A percentile compares a stretch with the other conserved stretches of the same genome.
Evolutionary conservation across 768 basidiomycete species (phyloP).

Genomic region (Boletus reticulatus): DNA sequence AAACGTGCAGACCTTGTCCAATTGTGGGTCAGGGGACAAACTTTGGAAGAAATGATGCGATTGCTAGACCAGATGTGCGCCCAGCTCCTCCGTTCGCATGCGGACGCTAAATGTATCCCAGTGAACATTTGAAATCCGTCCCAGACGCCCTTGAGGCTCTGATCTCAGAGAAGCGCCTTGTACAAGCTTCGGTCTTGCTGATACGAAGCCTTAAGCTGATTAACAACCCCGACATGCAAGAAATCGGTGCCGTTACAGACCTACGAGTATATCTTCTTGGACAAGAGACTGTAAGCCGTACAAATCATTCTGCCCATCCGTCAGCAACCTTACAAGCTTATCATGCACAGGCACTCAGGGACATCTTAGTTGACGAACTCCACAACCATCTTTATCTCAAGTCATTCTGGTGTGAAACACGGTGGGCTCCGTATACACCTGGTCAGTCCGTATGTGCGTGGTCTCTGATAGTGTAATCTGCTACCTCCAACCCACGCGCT

Average conservation of each 20-base stretch:
- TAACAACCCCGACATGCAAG: constrained; percentile 88
- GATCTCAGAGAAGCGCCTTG: constrained; percentile 92
- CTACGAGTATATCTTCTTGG: constrained; percentile 76
- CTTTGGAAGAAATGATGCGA: constrained; percentile 92
- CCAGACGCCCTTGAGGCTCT: constrained; percentile 91
- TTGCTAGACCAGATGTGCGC: constrained; percentile 93
- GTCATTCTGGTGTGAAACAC: constrained; percentile 91
- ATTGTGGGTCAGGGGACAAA: constrained; percentile 85
- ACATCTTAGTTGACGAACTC: constrained; percentile 92
- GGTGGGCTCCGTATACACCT: constrained; percentile 83
- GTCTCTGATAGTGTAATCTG: background rate
- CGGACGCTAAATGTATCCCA: constrained; percentile 33
- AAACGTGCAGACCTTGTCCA: constrained; percentile 89
- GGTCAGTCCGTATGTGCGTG: constrained; percentile 74
- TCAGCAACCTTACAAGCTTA: constrained; percentile 17
- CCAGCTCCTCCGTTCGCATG: constrained; percentile 1
- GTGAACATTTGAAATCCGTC: constrained; percentile 86
- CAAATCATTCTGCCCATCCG: background rate
- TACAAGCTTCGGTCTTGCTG: constrained; percentile 85
- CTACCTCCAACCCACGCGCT: constrained; percentile 7
- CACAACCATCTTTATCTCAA: constrained; percentile 98
- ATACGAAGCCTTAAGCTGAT: constrained; percentile 87
- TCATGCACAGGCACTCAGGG: constrained; percentile 69
- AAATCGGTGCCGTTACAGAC: constrained; percentile 93
- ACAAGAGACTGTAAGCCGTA: constrained; percentile 76